Evolutionary conservation across 345 rosid species (phyloP), one percentile per base, ranked within the genome.

Genomic region (Dipteronia dyeriana): DNA sequence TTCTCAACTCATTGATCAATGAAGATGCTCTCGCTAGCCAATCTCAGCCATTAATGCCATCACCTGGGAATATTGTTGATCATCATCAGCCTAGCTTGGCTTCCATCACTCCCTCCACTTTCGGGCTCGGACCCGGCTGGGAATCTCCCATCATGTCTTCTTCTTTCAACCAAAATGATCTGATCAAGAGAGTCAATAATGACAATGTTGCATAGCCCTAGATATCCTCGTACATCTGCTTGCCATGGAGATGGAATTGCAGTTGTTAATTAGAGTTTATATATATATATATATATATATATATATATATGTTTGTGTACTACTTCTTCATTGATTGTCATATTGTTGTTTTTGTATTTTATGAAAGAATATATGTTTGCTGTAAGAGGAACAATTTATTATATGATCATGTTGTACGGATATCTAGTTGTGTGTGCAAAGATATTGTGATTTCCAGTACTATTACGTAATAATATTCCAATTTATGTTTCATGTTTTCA

Each of bases 1-100:
- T 90, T 79, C 85, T 90, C 53, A 85, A 90, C 76, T 90, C 91
- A 7, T 74, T 89, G 70, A 80, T 89, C 74, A 83, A 87, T 54
- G 92, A 89, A 43, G 89, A 85, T 43, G 84, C 76, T 10, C 84
- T 88, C 13, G 19, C 77, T 31, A 51, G 14, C 66, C 89, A 77
- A 54, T 20, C 62, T 5, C 62, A 57, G 25, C 17, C 81, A 78
- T 7, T 81, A 74, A 70, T 77, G 17, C 47, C 78, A 25, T 62
- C 29, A 41, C 11, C 9, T 3, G 78, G 72, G 9, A 73, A 17
- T 19, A 45, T 39, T 62, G 66, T 63, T 4, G 45, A 41, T 41
- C 45, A 41, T 8, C 61, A 66, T 61, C 81, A 0, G 85, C 68
- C 81, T 31, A 53, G 17, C 20, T n/a, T 72, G 76, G 66, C 73